Conservation (phyloP, 228 moss, liverwort and hornwort genomes). For the Sphagnum fallax region DNA sequence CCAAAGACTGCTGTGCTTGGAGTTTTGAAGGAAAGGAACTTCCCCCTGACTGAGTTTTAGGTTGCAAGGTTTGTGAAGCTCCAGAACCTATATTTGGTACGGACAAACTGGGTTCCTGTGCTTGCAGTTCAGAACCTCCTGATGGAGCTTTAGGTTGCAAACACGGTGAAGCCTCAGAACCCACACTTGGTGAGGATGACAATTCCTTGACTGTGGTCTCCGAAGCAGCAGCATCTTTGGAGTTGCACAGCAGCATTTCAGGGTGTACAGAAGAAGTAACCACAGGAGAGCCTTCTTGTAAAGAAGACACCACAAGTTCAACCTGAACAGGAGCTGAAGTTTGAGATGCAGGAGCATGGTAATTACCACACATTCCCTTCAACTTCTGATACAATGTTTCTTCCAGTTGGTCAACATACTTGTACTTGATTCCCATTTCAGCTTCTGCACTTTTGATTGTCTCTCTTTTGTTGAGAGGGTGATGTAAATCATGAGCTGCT, state of each 20-base stretch:
- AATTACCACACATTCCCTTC: conserved; percentile 9
- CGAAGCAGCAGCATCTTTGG: neutral
- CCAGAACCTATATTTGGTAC: neutral
- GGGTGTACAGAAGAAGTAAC: neutral
- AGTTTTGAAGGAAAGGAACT: neutral
- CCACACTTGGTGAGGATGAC: too few species aligned
- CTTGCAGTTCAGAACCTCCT: neutral
- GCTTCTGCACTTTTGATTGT: conserved; percentile 23
- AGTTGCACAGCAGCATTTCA: neutral
- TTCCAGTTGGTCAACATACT: conserved; percentile 15
- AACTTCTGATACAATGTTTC: conserved; percentile 20
- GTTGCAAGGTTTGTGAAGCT: neutral
- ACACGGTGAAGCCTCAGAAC: neutral
- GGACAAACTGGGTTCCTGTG: neutral
- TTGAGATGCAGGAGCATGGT: neutral
- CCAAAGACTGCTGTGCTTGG: neutral
- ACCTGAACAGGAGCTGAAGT: conserved; percentile 3
- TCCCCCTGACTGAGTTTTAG: too few species aligned
- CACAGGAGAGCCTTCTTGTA: conserved; percentile 10
- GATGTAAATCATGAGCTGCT: conserved; percentile 35
- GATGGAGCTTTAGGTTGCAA: neutral
- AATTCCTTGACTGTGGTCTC: too few species aligned
- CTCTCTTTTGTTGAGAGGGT: conserved; percentile 22
- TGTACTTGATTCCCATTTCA: conserved; percentile 7
- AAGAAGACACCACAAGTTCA: conserved; percentile 15